Conservation (phyloP, 2,329 filamentous ascomycete species). For the Cordyceps militaris region DNA sequence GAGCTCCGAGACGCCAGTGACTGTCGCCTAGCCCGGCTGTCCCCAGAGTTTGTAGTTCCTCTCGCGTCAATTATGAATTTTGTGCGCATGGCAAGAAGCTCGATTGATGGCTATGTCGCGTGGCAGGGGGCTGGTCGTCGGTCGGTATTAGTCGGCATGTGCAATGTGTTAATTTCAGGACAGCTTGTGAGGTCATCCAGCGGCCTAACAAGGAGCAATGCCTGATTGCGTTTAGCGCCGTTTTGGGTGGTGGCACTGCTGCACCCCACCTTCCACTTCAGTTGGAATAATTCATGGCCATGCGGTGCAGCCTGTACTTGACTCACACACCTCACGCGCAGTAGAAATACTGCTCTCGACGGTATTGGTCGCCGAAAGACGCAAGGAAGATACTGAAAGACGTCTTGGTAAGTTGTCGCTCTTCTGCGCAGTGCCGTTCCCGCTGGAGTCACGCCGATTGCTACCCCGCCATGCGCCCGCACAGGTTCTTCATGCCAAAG, state of each 20-base stretch:
- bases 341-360: neutral
- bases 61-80: neutral
- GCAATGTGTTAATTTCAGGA: conserved; percentile 9
- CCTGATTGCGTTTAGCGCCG: conserved; percentile 6
- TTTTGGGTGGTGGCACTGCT: neutral
- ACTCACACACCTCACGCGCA: neutral
- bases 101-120: neutral
- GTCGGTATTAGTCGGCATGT: neutral
- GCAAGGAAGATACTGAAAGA: neutral
- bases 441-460: neutral
- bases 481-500: neutral
- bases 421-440: neutral
- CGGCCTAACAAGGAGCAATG: neutral
- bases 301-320: neutral
- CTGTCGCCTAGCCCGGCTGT: neutral
- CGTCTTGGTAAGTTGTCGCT: neutral
- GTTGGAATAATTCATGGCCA: neutral
- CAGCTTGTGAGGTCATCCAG: conserved; percentile 11
- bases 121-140: neutral
- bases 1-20: neutral
- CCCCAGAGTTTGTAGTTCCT: neutral
- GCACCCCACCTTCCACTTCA: neutral
- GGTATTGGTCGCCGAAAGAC: neutral
- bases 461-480: conserved; percentile 8
- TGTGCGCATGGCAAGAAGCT: neutral